phyloP scores from a whole-genome alignment of 352 stramenopile species.

The Phytophthora pseudosyringae region DNA sequence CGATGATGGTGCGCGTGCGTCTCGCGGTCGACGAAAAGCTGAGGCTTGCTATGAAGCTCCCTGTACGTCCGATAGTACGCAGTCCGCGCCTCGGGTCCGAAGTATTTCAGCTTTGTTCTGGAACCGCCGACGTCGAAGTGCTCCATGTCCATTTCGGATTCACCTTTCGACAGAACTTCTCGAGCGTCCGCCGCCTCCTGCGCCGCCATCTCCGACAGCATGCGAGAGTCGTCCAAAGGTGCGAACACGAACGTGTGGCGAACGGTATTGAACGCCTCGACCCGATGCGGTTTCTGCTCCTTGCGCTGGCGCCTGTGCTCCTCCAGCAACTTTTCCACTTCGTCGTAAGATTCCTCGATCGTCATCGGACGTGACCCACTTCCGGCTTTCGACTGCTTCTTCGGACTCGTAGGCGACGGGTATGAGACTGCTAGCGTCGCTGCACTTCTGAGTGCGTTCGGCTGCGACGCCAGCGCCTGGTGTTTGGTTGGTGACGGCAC shows the following conservation, averaged over 20 bases:
- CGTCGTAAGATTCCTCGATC: conserved; percentile 47
- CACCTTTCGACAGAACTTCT: conserved; percentile 30
- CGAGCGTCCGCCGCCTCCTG: conserved; percentile 18
- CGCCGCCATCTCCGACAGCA: conserved; percentile 41
- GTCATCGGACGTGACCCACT: conserved; percentile 33
- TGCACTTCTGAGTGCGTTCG: conserved; percentile 3
- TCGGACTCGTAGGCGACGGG: neutral
- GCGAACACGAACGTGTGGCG: conserved; percentile 47
- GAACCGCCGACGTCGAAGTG: neutral
- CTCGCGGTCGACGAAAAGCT: conserved; percentile 55
- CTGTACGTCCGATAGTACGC: conserved; percentile 68
- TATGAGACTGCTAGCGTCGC: neutral
- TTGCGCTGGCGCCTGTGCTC: conserved; percentile 42
- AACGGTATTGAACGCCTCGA: conserved; percentile 19
- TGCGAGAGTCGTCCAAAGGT: conserved; percentile 42
- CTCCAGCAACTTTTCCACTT: conserved; percentile 60
- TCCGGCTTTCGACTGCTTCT: conserved; percentile 4
- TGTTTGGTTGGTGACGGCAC: conserved; percentile 5
- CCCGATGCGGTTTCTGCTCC: conserved; percentile 20
- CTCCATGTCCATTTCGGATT: conserved; percentile 28
- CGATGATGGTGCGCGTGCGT: conserved; percentile 18
- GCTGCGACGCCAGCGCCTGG: neutral
- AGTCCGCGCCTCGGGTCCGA: conserved; percentile 44
- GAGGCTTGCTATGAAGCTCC: conserved; percentile 61
- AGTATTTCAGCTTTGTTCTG: conserved; percentile 48